Conservation (phyloP, 2,329 filamentous ascomycete genomes). For the Bipolaris gigantea region DNA sequence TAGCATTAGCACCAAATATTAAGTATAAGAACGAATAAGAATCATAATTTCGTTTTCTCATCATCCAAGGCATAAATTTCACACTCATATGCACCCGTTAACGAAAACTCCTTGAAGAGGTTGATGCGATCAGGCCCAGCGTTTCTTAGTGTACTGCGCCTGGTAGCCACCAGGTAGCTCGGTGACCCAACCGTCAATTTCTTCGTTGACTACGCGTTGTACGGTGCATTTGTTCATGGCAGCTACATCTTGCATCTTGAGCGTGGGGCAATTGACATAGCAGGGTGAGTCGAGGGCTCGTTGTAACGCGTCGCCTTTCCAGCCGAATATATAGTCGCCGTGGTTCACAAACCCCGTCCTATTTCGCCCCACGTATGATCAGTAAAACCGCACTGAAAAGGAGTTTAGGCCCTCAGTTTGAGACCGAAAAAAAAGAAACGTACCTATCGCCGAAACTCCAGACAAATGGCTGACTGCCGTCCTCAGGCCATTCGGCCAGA, state of each 20-base stretch:
- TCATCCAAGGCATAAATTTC: not conserved
- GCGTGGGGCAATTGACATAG: slow-evolving; percentile 46
- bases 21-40: not conserved
- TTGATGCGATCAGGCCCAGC: slow-evolving; percentile 12
- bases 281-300: slow-evolving; percentile 40
- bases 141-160: slow-evolving; percentile 21
- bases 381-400: not conserved
- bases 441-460: slow-evolving; percentile 44
- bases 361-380: not conserved
- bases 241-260: slow-evolving; percentile 51
- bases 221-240: slow-evolving; percentile 54
- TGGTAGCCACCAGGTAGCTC: slow-evolving; percentile 21
- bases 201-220: slow-evolving; percentile 51
- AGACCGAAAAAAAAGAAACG: not conserved
- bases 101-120: too few relatives aligned
- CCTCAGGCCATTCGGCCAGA: slow-evolving; percentile 24
- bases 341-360: slow-evolving; percentile 54
- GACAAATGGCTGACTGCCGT: slow-evolving; percentile 39
- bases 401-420: too few relatives aligned
- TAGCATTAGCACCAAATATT: not conserved
- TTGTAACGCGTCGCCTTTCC: slow-evolving; percentile 54
- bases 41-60: not conserved
- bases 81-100: not conserved
- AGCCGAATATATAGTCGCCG: slow-evolving; percentile 58
- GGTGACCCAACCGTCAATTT: slow-evolving; percentile 47